Base-by-base conservation (phyloP, 1,284 basidiomycete genomes). In the Taiwanofungus camphoratus region DNA sequence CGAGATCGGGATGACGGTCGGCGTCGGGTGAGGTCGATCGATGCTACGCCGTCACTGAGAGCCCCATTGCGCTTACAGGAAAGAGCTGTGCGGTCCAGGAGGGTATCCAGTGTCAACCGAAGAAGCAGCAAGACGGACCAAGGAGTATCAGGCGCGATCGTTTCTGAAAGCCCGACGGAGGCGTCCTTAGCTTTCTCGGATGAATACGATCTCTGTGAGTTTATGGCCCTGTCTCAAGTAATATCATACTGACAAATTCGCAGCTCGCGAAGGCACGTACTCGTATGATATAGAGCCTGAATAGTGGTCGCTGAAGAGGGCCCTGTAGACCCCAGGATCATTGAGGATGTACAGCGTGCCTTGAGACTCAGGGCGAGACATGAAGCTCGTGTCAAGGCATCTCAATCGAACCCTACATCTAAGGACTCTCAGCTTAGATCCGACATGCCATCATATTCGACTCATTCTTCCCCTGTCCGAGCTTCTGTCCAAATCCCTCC, bases 311-410 rank as follows among this genome's bases (percentile, higher is more conserved):
- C 47, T 45, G 48, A 45, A 20, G 42, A 21, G 40, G 41, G 57
- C 50, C 16, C 16, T 32, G 18, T 54, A 86, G 84, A 87, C 63
- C 81, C 83, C 13, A 71, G 71, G 52, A 79, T 87, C 49, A 58
- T 87, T 38, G 83, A 83, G 58, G 85, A 87, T 50, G 83, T 87
- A 3, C 79, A 86, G 51, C 76, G 77, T 42, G 84, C 82, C 5
- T 56, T 87, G 31, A 76, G 76, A 44, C 62, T 84, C 39, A 86
- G 86, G 59, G 79, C 81, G 33, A 71, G 79, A 39, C 74, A 83
- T 22, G 82, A 86, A 52, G 80, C 82, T 43, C 77, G 84, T 29
- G 52, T 77, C 20, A 71, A 67, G 52, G 61, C 66, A 11, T 50
- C 57, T 4, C 61, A 65, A 48, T 59, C 64, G 11, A 57, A 57